Conservation (phyloP, 768 basidiomycete species). For the Agrocybe chaxingu region DNA sequence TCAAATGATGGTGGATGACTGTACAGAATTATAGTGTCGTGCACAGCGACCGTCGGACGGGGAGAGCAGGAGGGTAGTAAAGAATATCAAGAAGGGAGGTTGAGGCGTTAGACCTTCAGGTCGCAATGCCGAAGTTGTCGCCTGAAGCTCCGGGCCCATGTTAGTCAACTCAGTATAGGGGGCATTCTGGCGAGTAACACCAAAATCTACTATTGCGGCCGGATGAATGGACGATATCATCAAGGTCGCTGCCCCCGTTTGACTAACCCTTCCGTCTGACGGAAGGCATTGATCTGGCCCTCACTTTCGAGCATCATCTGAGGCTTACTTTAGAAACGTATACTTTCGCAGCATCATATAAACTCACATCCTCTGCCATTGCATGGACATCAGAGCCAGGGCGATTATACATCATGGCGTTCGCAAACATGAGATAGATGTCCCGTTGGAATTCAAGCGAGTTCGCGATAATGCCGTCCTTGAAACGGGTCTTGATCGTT, state of each 20-base stretch:
- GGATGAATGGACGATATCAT: neutral
- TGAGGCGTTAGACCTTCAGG: no score
- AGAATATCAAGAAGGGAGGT: no score
- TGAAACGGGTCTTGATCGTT: slow-evolving; percentile 83
- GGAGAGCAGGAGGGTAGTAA: no score
- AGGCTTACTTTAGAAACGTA: neutral
- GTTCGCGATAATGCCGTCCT: slow-evolving; percentile 77
- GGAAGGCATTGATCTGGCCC: slow-evolving; percentile 42
- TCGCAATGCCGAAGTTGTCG: no score
- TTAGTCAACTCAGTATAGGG: no score
- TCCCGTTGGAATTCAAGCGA: slow-evolving; percentile 90
- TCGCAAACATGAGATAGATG: slow-evolving; percentile 91
- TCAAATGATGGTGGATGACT: no score
- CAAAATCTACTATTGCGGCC: no score
- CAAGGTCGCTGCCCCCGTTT: slow-evolving; percentile 35
- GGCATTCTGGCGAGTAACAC: no score
- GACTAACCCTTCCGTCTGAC: slow-evolving; percentile 74
- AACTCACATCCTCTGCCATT: slow-evolving; percentile 90
- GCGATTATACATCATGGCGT: slow-evolving; percentile 96
- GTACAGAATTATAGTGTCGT: no score
- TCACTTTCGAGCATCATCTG: slow-evolving; percentile 34
- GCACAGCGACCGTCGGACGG: no score
- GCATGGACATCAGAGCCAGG: slow-evolving; percentile 81
- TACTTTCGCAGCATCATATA: neutral
- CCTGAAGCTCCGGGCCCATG: no score